phyloP scores from a whole-genome alignment of 2,329 filamentous ascomycete species.

The Neonectria hederae region DNA sequence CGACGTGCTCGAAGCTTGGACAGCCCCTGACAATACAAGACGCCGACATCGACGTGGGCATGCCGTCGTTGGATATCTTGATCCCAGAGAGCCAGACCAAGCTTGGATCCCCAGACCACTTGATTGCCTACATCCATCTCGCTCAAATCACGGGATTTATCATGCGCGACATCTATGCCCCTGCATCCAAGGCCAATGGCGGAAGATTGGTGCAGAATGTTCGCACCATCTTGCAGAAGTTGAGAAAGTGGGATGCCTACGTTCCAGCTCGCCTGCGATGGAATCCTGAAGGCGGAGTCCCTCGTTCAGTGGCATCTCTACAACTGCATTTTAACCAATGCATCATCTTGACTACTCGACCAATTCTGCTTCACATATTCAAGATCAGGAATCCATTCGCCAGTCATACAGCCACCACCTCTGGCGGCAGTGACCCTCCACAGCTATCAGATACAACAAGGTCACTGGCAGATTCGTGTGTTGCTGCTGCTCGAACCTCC shows the following conservation, averaged over 20 bases:
- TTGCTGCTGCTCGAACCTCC: conserved; percentile 25
- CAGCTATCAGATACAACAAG: conserved; percentile 24
- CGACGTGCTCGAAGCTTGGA: conserved; percentile 26
- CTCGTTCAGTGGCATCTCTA: conserved; percentile 24
- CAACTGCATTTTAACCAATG: conserved; percentile 29
- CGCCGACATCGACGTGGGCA: conserved; percentile 23
- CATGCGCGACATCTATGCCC: conserved; percentile 24
- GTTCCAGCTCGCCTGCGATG: conserved; percentile 19
- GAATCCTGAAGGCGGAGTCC: conserved; percentile 14
- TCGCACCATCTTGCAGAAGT: conserved; percentile 21
- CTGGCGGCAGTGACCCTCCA: not conserved
- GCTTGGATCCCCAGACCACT: conserved; percentile 17
- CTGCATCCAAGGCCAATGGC: conserved; percentile 20
- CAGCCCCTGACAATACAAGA: conserved; percentile 28
- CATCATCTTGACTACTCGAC: conserved; percentile 27
- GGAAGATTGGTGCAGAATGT: conserved; percentile 23
- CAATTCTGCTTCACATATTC: conserved; percentile 25
- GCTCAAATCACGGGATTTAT: conserved; percentile 23
- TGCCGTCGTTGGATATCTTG: conserved; percentile 15
- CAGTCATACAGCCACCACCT: not conserved
- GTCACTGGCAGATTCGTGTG: conserved; percentile 25
- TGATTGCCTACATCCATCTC: conserved; percentile 22
- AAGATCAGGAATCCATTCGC: conserved; percentile 23
- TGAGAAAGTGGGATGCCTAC: conserved; percentile 27
- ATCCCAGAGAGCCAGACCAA: conserved; percentile 2